Evolutionary conservation across 2,329 filamentous ascomycete genomes (phyloP).

Genomic region (Talaromyces sp.): DNA sequence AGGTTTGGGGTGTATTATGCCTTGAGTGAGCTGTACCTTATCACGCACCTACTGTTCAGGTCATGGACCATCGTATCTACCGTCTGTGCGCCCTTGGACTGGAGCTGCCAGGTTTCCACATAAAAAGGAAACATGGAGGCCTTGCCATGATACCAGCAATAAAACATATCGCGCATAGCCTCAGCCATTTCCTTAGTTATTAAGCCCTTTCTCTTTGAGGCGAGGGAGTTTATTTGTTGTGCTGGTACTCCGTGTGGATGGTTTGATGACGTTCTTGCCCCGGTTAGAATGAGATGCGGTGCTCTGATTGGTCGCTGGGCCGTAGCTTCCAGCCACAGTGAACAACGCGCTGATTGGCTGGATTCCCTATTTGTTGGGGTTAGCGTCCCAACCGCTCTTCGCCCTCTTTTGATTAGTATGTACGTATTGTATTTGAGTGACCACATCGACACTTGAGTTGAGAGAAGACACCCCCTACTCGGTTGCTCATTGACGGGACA

Average conservation of each 20-base stretch:
- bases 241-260: not conserved
- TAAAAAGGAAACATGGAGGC: not conserved
- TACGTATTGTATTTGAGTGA: not conserved
- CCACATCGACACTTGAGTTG: not conserved
- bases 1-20: not conserved
- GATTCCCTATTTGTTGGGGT: constrained; percentile 14
- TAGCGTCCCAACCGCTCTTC: constrained; percentile 12
- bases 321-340: not conserved
- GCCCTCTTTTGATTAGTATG: not conserved
- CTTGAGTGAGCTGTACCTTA: not conserved
- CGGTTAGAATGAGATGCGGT: not conserved
- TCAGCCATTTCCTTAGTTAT: not conserved
- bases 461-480: not conserved
- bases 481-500: not conserved
- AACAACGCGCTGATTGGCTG: not conserved
- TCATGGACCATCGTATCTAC: not conserved
- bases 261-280: not conserved
- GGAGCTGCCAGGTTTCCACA: not conserved
- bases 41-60: not conserved
- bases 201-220: not conserved
- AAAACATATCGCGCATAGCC: not conserved
- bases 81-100: not conserved
- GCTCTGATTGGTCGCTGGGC: not conserved
- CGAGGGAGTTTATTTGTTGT: not conserved
- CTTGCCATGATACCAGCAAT: not conserved